These are phyloP conservation scores for Geotrichum fermentans DNA, from an alignment of 1,139 yeast genomes.

Conservation along the genomic window DNA sequence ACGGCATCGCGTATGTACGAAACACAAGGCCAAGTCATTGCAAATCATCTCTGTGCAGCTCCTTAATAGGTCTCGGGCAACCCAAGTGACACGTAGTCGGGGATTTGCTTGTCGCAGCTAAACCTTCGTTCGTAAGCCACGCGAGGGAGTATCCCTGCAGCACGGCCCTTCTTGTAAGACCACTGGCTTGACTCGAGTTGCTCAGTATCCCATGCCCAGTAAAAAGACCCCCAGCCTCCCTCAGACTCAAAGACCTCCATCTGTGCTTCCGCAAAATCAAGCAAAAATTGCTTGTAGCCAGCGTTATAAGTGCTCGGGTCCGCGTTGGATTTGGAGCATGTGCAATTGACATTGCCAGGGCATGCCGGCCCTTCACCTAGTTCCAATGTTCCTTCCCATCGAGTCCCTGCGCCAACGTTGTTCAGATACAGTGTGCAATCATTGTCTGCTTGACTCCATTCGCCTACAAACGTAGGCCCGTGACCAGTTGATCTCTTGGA, in stretches of 20 bases:
- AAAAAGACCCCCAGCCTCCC: conserved; percentile 36
- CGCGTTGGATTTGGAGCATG: conserved; percentile 31
- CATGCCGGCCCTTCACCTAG: background rate
- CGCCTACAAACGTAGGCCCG: conserved; percentile 68
- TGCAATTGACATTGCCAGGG: conserved; percentile 27
- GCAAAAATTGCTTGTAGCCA: conserved; percentile 31
- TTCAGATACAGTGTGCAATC: conserved; percentile 85
- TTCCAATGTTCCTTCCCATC: conserved; percentile 58
- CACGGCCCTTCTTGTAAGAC: conserved; percentile 35
- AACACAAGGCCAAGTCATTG: no score
- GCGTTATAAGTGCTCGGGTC: conserved; percentile 30
- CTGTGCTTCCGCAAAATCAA: conserved; percentile 35
- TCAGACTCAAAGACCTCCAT: conserved; percentile 34
- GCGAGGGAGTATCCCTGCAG: conserved; percentile 33
- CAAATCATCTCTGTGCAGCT: no score
- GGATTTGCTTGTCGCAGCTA: conserved; percentile 27
- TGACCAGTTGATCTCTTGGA: conserved; percentile 50
- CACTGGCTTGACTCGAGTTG: conserved; percentile 34
- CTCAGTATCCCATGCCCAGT: conserved; percentile 40
- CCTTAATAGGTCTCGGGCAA: conserved; percentile 27
- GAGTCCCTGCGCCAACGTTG: conserved; percentile 79
- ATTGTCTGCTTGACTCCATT: conserved; percentile 86
- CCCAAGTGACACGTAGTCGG: conserved; percentile 31
- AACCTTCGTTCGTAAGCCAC: conserved; percentile 31
- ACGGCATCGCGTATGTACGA: no score